Base-by-base conservation (phyloP, 78 protist species). In the Diacronema lutheri region DNA sequence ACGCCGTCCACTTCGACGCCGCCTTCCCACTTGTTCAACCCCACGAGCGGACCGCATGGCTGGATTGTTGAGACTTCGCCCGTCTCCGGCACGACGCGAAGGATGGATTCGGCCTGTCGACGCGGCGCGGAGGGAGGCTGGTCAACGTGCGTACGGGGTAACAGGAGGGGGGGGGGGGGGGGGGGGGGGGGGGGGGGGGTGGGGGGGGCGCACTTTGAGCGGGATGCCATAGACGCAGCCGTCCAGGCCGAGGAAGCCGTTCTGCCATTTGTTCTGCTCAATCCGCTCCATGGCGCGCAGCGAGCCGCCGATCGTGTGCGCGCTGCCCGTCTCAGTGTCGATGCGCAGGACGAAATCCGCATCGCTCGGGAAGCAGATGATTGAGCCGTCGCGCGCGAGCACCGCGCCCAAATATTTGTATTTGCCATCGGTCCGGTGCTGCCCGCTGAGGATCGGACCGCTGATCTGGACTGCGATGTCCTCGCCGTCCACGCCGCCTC, bases 401-500 rank as follows among this genome's bases (percentile, higher is more conserved):
- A 64, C 71, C n/a, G n/a, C 71, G 10, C 71, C 71, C 10, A 64
- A 40, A 40, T 64, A 64, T 40, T 64, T 64, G 71, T 64, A 64
- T 40, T 64, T 64, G 37, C 71, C 25, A 40, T 64, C 71, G 25
- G 35, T 31, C 40, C 37, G 71, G 13, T 29, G 71, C 25, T 11
- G 29, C 50, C 50, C 50, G 20, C 20, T 26, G 16, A 26, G 4
- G 20, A 26, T 0, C 66, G 66, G 29, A 14, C 29, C 29, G 11
- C 12, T 13, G 66, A 61, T 26, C 21, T 3, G 10, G 9, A 35
- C 2, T 0, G 26, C 33, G 26, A 26, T 14, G 4, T 61, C 26
- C 33, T 44, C 50, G 50, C 50, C 50, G 50, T 7, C 16, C 50
- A 7, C 50, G 50, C 50, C 50, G 16, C 16, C 50, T 9, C 11